Percentiles rank a stretch among this genome's conserved stretches.
These are phyloP conservation scores for Fusarium irregulare DNA, from an alignment of 2,329 filamentous ascomycete genomes.

Conservation along the genomic window DNA sequence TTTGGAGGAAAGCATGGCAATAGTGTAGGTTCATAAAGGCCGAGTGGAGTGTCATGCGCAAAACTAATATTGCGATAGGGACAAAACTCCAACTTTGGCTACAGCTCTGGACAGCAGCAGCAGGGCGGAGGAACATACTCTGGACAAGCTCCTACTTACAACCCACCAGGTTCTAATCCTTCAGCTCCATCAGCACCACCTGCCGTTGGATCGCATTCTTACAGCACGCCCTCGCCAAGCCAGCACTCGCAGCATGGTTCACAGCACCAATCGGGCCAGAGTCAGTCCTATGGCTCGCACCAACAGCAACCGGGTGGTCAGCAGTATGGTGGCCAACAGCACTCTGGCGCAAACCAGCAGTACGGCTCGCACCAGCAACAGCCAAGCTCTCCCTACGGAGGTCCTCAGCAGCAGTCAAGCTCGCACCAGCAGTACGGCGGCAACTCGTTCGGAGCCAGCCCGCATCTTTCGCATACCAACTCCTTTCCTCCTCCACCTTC, in stretches of 20 bases:
- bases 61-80: slow-evolving; percentile 50
- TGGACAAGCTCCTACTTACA: slow-evolving; percentile 67
- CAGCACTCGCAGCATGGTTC: slow-evolving; percentile 43
- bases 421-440: slow-evolving; percentile 40
- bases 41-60: neutral
- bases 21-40: slow-evolving; percentile 46
- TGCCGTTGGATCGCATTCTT: slow-evolving; percentile 45
- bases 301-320: slow-evolving; percentile 42
- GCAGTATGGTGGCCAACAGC: slow-evolving; percentile 43
- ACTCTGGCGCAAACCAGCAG: slow-evolving; percentile 19
- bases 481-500: slow-evolving; percentile 44
- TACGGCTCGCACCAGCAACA: slow-evolving; percentile 41
- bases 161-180: slow-evolving; percentile 49
- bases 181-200: slow-evolving; percentile 45
- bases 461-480: slow-evolving; percentile 42
- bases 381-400: slow-evolving; percentile 24
- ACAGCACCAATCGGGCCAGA: slow-evolving; percentile 21
- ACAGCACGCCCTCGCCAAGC: slow-evolving; percentile 44
- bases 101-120: slow-evolving; percentile 61
- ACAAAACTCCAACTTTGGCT: slow-evolving; percentile 67
- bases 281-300: slow-evolving; percentile 19
- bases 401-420: slow-evolving; percentile 27
- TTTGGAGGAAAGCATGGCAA: slow-evolving; percentile 59
- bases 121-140: slow-evolving; percentile 57
- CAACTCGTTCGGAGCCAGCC: slow-evolving; percentile 37